Conservation (phyloP, 805 yeast species). For the Cyberlindnera subsufficiens region DNA sequence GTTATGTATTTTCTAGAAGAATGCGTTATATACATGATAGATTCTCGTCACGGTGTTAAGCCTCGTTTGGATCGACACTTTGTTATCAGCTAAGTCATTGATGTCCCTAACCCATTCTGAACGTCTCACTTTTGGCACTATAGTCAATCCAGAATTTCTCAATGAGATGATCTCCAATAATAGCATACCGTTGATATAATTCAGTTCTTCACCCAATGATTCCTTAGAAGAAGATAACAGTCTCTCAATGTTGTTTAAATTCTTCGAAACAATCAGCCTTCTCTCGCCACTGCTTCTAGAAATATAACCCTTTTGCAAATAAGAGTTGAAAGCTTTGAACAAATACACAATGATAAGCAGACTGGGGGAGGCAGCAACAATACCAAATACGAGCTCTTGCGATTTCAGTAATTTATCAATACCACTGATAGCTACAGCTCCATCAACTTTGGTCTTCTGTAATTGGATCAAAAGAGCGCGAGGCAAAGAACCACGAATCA, state of each 20-base stretch:
- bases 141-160: conserved; percentile 38
- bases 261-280: conserved; percentile 31
- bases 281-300: conserved; percentile 9
- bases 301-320: conserved; percentile 31
- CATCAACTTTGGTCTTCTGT: conserved; percentile 96
- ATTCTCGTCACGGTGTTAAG: conserved; percentile 47
- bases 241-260: conserved; percentile 55
- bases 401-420: conserved; percentile 84
- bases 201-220: conserved; percentile 21
- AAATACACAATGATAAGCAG: conserved; percentile 48
- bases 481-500: conserved; percentile 62
- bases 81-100: conserved; percentile 46
- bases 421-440: conserved; percentile 82
- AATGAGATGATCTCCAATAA: conserved; percentile 62
- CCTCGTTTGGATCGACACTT: conserved; percentile 33
- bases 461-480: conserved; percentile 81
- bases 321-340: conserved; percentile 24
- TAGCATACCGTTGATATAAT: conserved; percentile 50
- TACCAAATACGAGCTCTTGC: conserved; percentile 91
- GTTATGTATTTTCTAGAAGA: conserved; percentile 8
- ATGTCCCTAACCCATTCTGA: conserved; percentile 60
- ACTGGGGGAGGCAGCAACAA: conserved; percentile 85
- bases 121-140: conserved; percentile 45
- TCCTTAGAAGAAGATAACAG: conserved; percentile 32
- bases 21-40: conserved; percentile 52